Evolutionary conservation across 129 eudicot species (phyloP), one percentile per base, ranked within the genome.

Genomic region (Centrapalus pauciflorus): DNA sequence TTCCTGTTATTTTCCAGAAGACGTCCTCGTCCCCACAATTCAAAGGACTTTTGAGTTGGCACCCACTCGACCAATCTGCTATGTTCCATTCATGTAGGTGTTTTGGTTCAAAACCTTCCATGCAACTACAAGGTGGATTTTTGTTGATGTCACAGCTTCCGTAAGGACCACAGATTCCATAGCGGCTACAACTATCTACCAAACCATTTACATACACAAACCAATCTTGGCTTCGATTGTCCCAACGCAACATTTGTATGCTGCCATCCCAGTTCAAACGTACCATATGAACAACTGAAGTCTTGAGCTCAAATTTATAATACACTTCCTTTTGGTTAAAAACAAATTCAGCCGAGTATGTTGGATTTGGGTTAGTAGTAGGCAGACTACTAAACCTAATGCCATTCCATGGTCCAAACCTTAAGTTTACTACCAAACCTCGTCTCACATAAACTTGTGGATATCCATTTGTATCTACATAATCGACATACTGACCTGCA

Each of bases 361-460:
- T 10, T 2, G 76, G 79, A 10, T 45, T 61, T 17, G 19, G 4
- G 2, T n/a, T 61, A 12, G 43, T 20, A 20, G 14, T 3, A n/a
- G 66, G 74, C 17, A 61, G 17, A n/a, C 83, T 80, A 55, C 79
- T 79, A 46, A 73, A 73, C 26, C 60, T 20, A 4, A 69, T 0
- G 0, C 84, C 84, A 30, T 74, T 75, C 80, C 84, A 79, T 19
- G 84, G 84, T 24, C 84, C 80, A 4, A 13, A 0, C 38, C 80
- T 67, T 19, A 28, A 30, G 8, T 17, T 14, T 55, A 32, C 45
- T 7, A 2, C 26, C 13, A n/a, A 32, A 14, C 71, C 76, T 26
- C 69, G 29, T 58, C 40, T 10, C 8, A 76, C 9, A 2, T 68
- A 7, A n/a, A 9, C 0, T 37, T 76, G 76, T 5, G 80, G 71